Evolutionary conservation across 2,329 filamentous ascomycete species (phyloP).

Genomic region (Tothia fuscella): DNA sequence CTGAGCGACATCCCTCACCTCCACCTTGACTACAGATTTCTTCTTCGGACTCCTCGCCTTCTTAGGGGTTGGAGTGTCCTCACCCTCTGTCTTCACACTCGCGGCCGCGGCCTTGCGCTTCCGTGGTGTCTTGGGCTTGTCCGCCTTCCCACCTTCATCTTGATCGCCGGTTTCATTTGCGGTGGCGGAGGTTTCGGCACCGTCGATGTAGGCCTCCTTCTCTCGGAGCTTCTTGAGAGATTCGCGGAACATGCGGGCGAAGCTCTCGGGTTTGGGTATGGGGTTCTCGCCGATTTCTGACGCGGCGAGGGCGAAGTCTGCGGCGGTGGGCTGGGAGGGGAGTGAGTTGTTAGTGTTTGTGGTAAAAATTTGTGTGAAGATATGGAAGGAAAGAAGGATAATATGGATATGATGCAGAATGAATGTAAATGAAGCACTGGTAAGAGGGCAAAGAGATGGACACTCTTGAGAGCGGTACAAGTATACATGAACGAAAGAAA

Average conservation of each 20-base stretch:
- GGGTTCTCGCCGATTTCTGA: neutral
- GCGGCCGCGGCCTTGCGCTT: constrained; percentile 4
- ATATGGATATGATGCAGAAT: too few species aligned
- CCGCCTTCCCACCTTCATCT: too few species aligned
- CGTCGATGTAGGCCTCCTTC: neutral
- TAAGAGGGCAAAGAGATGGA: too few species aligned
- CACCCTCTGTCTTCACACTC: neutral
- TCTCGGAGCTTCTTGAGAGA: neutral
- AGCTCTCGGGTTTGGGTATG: neutral
- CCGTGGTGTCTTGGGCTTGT: constrained; percentile 3
- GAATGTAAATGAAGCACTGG: too few species aligned
- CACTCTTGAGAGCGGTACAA: too few species aligned
- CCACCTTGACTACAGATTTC: neutral
- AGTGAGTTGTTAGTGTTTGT: too few species aligned
- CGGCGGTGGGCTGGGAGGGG: neutral
- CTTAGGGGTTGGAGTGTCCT: constrained; percentile 1
- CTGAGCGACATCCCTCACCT: neutral
- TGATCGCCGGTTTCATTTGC: neutral
- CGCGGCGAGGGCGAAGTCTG: neutral
- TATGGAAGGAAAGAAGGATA: neutral
- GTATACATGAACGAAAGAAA: too few species aligned
- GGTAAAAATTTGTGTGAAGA: neutral
- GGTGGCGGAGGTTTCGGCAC: neutral
- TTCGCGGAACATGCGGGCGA: neutral
- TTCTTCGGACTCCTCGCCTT: neutral